These are phyloP conservation scores for Ephemerocybe angulata DNA, from an alignment of 768 basidiomycete genomes.

Conservation along the genomic window DNA sequence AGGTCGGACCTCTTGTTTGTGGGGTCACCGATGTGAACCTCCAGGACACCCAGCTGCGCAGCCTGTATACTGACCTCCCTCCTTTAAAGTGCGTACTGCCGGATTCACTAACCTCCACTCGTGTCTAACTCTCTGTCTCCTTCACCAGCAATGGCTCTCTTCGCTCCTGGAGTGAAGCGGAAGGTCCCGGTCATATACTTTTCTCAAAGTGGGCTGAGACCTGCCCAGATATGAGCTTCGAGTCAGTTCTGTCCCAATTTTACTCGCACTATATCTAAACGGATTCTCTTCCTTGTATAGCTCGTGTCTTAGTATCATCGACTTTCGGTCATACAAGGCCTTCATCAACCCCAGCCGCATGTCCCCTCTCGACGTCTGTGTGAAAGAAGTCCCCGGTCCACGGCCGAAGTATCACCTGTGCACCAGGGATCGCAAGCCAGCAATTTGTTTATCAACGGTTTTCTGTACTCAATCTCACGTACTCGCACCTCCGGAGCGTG, in stretches of 20 bases:
- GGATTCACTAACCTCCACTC: no score
- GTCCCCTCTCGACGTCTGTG: background rate
- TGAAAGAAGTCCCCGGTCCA: background rate
- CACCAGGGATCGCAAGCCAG: background rate
- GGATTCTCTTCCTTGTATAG: no score
- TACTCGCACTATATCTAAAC: background rate
- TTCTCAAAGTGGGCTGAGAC: background rate
- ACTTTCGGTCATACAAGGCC: background rate
- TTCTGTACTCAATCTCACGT: background rate
- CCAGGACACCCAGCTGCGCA: no score
- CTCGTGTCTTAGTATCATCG: background rate
- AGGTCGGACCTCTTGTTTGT: no score
- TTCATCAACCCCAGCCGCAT: background rate
- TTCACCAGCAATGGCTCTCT: no score
- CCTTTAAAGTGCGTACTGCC: no score
- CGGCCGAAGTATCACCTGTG: background rate
- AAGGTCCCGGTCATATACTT: background rate
- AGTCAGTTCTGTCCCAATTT: background rate
- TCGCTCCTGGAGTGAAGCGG: background rate
- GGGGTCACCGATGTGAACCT: no score
- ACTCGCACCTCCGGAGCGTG: background rate
- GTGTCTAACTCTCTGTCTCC: no score
- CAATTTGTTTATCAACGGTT: background rate
- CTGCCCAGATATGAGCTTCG: background rate
- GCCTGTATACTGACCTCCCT: no score